Base-by-base conservation (phyloP, 2,329 filamentous ascomycete genomes). In the Pseudopithomyces maydicus region DNA sequence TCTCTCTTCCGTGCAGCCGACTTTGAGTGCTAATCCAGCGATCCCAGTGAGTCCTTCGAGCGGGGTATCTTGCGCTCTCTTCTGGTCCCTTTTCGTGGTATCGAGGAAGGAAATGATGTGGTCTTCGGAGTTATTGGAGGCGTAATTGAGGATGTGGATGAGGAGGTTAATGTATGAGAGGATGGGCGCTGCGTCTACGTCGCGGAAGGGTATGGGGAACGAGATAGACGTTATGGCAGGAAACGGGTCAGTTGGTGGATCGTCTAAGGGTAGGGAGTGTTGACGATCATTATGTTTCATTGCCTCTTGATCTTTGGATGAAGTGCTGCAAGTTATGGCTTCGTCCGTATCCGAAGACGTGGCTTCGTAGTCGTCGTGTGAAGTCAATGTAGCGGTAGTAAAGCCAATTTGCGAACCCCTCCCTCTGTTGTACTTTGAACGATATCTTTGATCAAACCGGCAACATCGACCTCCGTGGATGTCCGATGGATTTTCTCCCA, bases 161-260 rank as follows among this genome's bases (percentile, higher is more conserved):
- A 53, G 35, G 26, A 57, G 44, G 26, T 29, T 20, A 26, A 45
- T 52, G 38, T 53, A 52, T 23, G 55, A 38, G 8, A 52, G 35
- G 19, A 57, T 7, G 8, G 35, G 35, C 2, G 11, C 10, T 6
- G 36, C 12, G 22, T 14, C 19, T 14, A 57, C 42, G 7, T 14
- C 23, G 17, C 20, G 49, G 2, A 48, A 6, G 5, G 49, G 41
- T 8, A 53, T 43, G 7, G 48, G 48, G 26, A 57, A 44, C 1
- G 14, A 26, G 4, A 53, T 36, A 5, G 17, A 6, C 6, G 22
- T 11, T 2, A 57, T 32, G 14, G 32, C 10, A 12, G 49, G 49
- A 20, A 44, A 38, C 19, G 49, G n/a, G 26, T 19, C 22, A 36
- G 22, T 26, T 22, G 19, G 41, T 19, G 20, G 23, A 2, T 26